phyloP scores from a whole-genome alignment of 139 green algal genomes.

The Closterium sp. region DNA sequence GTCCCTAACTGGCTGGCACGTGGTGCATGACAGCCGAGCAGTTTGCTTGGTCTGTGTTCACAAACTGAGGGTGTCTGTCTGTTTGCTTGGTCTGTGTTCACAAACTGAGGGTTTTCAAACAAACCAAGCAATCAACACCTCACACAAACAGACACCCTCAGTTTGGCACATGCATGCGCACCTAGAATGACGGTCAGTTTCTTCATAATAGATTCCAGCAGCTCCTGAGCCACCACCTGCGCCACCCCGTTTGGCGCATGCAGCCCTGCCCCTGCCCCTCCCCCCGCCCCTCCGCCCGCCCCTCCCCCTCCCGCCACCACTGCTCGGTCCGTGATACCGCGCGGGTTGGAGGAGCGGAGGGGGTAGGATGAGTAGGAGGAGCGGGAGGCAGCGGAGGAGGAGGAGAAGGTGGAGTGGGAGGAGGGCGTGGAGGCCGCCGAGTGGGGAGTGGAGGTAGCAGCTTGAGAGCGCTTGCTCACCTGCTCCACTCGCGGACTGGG shows the following conservation, averaged over 20 bases:
- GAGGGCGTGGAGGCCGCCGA: background rate
- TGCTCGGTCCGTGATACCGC: background rate
- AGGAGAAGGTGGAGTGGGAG: conserved; percentile 8
- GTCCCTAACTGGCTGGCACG: no score
- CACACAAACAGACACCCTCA: background rate
- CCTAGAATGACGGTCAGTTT: conserved; percentile 1
- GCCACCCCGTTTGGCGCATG: background rate
- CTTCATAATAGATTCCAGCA: conserved; percentile 34
- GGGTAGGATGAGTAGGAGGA: background rate
- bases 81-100: no score
- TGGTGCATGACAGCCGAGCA: no score
- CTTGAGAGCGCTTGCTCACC: background rate
- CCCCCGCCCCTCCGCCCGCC: background rate
- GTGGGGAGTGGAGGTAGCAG: background rate
- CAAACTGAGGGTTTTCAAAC: no score
- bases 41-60: no score
- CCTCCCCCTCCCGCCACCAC: background rate
- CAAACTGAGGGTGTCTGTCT: no score
- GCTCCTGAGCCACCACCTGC: conserved; percentile 28
- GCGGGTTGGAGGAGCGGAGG: conserved; percentile 1
- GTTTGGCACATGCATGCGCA: background rate
- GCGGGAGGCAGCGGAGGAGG: background rate
- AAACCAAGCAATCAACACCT: no score
- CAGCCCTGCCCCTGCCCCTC: background rate
- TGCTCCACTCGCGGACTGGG: background rate